Evolutionary conservation across 192 early-diverging fungal genomes (phyloP).

Genomic region (Ambispora gerdemannii): DNA sequence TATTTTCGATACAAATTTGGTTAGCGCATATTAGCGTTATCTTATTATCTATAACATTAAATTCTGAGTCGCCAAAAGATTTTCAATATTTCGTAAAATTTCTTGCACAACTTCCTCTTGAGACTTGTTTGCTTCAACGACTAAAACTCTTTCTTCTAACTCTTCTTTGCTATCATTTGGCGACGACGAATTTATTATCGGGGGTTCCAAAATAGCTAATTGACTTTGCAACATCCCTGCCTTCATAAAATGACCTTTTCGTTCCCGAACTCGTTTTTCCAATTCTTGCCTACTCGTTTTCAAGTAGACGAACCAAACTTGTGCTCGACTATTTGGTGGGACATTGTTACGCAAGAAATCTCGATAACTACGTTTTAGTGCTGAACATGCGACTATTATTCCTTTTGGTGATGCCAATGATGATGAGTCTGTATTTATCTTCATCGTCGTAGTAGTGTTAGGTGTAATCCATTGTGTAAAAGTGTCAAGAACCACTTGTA

Average conservation of each 20-base stretch:
- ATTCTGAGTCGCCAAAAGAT: background rate
- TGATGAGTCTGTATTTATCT: too few species aligned
- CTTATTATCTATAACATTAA: too few species aligned
- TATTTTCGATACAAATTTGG: too few species aligned
- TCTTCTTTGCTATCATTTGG: too few species aligned
- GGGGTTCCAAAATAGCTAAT: conserved; percentile 16
- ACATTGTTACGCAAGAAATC: conserved; percentile 12
- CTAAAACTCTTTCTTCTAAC: conserved; percentile 5
- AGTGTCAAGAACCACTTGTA: background rate
- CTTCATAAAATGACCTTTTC: conserved; percentile 29
- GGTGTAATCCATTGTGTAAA: background rate
- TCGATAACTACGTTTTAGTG: conserved; percentile 29
- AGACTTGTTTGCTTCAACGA: background rate
- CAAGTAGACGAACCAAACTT: conserved; percentile 29
- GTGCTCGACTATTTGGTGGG: background rate
- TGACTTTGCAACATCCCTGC: conserved; percentile 5
- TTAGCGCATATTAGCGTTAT: too few species aligned
- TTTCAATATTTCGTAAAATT: background rate
- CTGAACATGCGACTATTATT: conserved; percentile 22
- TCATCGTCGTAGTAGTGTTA: too few species aligned
- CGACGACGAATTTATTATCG: too few species aligned
- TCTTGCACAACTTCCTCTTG: background rate
- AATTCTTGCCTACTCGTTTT: conserved; percentile 17
- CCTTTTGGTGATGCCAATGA: background rate
- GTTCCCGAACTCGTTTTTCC: conserved; percentile 2